Evolutionary conservation across 2,329 filamentous ascomycete species (phyloP).

Genomic region (Aspergillus oerlinghausenensis): DNA sequence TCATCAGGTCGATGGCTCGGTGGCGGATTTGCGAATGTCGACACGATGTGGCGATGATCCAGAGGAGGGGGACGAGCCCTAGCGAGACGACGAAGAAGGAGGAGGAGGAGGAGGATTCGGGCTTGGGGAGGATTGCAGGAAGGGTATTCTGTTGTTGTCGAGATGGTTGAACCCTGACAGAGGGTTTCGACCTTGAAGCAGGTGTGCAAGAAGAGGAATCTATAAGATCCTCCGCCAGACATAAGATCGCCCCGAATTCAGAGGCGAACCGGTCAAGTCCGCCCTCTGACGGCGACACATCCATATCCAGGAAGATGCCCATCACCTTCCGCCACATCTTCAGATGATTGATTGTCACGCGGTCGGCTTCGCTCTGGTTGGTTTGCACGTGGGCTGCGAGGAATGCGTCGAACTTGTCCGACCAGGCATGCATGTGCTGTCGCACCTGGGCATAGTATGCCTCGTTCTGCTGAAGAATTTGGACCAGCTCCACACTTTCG

Average conservation of each 20-base stretch:
- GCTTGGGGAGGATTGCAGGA: slow-evolving; percentile 4
- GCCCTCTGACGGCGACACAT: slow-evolving; percentile 7
- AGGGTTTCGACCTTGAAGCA: neutral
- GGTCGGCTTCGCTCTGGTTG: neutral
- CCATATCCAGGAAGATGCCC: slow-evolving; percentile 6
- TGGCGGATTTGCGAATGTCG: slow-evolving; percentile 54
- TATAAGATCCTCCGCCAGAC: slow-evolving; percentile 9
- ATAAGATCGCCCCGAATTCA: slow-evolving; percentile 5
- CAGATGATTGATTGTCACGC: slow-evolving; percentile 1
- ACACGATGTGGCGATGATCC: slow-evolving; percentile 63
- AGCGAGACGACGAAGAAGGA: slow-evolving; percentile 56
- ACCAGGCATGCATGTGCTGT: slow-evolving; percentile 8
- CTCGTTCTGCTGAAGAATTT: neutral
- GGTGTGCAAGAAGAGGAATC: neutral
- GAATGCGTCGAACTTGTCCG: slow-evolving; percentile 9
- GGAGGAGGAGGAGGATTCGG: slow-evolving; percentile 5
- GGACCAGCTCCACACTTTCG: neutral
- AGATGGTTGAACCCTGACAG: neutral
- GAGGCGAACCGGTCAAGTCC: slow-evolving; percentile 8
- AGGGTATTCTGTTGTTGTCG: neutral
- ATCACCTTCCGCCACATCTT: slow-evolving; percentile 12
- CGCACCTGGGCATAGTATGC: slow-evolving; percentile 5
- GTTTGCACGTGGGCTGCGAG: slow-evolving; percentile 1
- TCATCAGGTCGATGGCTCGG: slow-evolving; percentile 58
- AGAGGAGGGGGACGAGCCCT: slow-evolving; percentile 61